Base-by-base conservation (phyloP, 2,329 filamentous ascomycete genomes). In the Rugonectria rugulosa region DNA sequence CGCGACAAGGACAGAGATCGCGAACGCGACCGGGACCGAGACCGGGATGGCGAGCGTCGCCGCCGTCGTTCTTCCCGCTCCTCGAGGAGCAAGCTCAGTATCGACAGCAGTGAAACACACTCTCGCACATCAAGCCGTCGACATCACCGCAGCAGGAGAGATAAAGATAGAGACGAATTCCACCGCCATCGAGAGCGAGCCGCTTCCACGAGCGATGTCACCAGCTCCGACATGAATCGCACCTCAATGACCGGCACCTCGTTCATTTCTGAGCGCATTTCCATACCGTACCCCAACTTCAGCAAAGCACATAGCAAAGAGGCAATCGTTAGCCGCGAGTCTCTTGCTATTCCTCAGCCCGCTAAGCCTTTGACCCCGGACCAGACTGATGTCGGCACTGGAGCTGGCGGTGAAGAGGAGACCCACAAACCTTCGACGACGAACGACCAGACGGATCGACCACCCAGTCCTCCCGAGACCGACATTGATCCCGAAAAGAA, bases 231-330 rank as follows among this genome's bases (percentile, higher is more conserved):
- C 66, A 70, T 82, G 45, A 70, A 73, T 46, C 71, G 68, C 40
- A 69, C 72, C 7, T 70, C 69, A 19, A 58, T 75, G 19, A 71
- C 74, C 38, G 76, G 72, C 56, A 23, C 36, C 12, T 68, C 65
- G 26, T 58, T 67, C 26, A 49, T 67, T 20, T 66, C 65, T 14
- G 78, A 81, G 48, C 79, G 80, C 23, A 71, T 79, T 27, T 83
- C 81, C 58, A 70, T 90, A 36, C 88, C 91, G 6, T 96, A 97
- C 70, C 91, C 92, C 2, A 82, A 83, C 10, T 92, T 96, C 74
- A 95, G 90, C 75, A 97, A 96, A 75, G 90, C 90, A 11, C 91
- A 96, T 73, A 96, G 92, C 79, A 95, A 92, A 73, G 94, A 97
- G 76, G 85, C 87, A 38, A 85, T 97, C 49, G 81, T 85, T 61